These are phyloP conservation scores for Sugiyamaella lignohabitans DNA, from an alignment of 805 yeast genomes.

Conservation along the genomic window DNA sequence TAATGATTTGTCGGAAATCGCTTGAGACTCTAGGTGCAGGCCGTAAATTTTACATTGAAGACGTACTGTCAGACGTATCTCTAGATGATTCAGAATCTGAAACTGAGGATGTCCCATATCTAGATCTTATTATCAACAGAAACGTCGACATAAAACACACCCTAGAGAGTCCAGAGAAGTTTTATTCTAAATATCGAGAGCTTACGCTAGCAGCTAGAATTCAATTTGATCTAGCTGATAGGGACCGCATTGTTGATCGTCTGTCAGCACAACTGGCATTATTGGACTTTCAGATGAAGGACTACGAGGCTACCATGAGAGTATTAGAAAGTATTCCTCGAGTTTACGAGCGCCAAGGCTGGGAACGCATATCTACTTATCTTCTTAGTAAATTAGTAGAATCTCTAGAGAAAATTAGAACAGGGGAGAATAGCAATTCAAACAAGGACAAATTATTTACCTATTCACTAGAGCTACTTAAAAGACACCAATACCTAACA, in stretches of 20 bases:
- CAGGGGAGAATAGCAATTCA: too few relatives aligned
- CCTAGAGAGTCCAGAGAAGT: slow-evolving; percentile 33
- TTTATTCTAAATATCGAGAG: slow-evolving; percentile 39
- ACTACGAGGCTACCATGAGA: slow-evolving; percentile 54
- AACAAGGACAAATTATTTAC: slow-evolving; percentile 22
- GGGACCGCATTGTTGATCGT: slow-evolving; percentile 63
- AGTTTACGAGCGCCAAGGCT: slow-evolving; percentile 60
- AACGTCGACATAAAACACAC: slow-evolving; percentile 7
- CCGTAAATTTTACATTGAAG: slow-evolving; percentile 20
- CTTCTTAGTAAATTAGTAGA: slow-evolving; percentile 60
- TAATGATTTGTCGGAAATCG: slow-evolving; percentile 36
- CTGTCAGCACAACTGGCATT: slow-evolving; percentile 75
- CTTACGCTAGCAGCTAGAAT: slow-evolving; percentile 52
- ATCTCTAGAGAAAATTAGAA: slow-evolving; percentile 40
- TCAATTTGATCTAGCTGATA: slow-evolving; percentile 44
- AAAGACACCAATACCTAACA: background rate
- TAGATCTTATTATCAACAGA: slow-evolving; percentile 4
- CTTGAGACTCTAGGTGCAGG: slow-evolving; percentile 26
- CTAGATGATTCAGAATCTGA: slow-evolving; percentile 11
- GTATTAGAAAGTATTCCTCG: slow-evolving; percentile 64
- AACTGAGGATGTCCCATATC: background rate
- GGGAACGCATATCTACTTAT: slow-evolving; percentile 66
- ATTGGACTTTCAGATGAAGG: slow-evolving; percentile 50
- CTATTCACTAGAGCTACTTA: slow-evolving; percentile 26
- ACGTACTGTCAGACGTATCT: slow-evolving; percentile 26